phyloP scores from a whole-genome alignment of 768 basidiomycete species.

The Cystobasidium onofrii region DNA sequence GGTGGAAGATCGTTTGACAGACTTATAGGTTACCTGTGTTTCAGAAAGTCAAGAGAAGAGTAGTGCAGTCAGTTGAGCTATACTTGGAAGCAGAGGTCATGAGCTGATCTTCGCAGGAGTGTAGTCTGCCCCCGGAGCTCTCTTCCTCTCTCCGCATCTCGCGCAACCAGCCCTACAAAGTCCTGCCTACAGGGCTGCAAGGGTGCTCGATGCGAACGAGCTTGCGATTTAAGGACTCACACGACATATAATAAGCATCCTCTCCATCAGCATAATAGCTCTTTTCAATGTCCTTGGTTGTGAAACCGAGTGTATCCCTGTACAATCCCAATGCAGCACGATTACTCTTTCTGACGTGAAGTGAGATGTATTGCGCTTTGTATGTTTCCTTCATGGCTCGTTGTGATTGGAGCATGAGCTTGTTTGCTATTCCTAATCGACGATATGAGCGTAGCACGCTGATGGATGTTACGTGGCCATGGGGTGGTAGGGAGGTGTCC shows the following conservation, averaged over 20 bases:
- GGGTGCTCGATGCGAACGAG: background rate
- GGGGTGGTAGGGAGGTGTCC: constrained; percentile 55
- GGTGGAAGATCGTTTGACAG: background rate
- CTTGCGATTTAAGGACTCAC: background rate
- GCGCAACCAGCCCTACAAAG: too few relatives aligned
- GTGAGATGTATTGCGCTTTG: constrained; percentile 68
- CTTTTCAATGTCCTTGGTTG: constrained; percentile 73
- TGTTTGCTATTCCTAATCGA: constrained; percentile 84
- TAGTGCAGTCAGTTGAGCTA: background rate
- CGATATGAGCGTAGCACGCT: constrained; percentile 84
- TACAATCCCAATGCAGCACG: constrained; percentile 82
- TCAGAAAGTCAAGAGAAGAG: background rate
- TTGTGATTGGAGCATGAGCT: constrained; percentile 71
- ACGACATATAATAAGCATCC: constrained; percentile 29
- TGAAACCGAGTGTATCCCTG: constrained; percentile 79
- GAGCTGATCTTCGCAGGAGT: too few relatives aligned
- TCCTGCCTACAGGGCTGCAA: background rate
- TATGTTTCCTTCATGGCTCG: constrained; percentile 86
- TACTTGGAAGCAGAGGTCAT: too few relatives aligned
- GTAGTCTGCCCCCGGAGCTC: too few relatives aligned
- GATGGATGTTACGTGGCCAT: constrained; percentile 94
- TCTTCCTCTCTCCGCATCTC: too few relatives aligned
- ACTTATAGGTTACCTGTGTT: background rate
- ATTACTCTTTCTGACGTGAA: constrained; percentile 93
- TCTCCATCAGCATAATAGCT: constrained; percentile 64